Evolutionary conservation across 2,329 filamentous ascomycete species (phyloP).

Genomic region (Tolypocladium paradoxum): DNA sequence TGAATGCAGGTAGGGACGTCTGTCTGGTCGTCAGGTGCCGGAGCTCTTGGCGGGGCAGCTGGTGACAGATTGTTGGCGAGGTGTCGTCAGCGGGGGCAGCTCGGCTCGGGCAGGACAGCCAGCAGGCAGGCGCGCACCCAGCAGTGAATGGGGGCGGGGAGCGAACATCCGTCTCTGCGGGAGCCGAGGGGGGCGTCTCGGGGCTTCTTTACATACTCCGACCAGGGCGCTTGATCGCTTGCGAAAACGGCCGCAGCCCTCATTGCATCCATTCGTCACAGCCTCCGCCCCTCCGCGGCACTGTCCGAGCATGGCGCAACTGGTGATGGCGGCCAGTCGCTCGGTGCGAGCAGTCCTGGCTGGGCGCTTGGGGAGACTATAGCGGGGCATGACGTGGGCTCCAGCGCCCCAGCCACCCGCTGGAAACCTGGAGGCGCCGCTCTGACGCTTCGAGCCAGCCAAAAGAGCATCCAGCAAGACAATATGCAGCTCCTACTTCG

Average conservation of each 20-base stretch:
- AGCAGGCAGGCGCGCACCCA: neutral
- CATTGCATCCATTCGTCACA: neutral
- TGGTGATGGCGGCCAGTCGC: neutral
- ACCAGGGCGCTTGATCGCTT: neutral
- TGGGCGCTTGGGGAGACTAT: neutral
- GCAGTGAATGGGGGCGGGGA: neutral
- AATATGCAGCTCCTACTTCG: too few relatives aligned
- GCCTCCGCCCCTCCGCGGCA: neutral
- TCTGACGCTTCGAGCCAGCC: too few relatives aligned
- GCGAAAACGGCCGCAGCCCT: neutral
- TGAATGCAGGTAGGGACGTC: neutral
- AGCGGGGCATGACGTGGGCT: neutral
- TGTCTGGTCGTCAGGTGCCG: neutral
- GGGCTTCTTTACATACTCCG: neutral
- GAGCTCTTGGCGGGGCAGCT: neutral
- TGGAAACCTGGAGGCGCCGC: too few relatives aligned
- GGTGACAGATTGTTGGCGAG: neutral
- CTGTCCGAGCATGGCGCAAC: too few relatives aligned
- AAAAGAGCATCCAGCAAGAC: too few relatives aligned
- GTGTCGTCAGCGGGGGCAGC: neutral
- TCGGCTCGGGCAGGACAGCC: neutral
- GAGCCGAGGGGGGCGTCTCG: neutral
- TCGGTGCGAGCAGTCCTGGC: neutral
- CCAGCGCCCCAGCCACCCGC: neutral
- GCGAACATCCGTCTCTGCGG: neutral